A percentile compares a stretch with the other conserved stretches of the same genome.
These are phyloP conservation scores for Dianthus caryophyllus DNA, from an alignment of 148 eudicot genomes.

Conservation along the genomic window DNA sequence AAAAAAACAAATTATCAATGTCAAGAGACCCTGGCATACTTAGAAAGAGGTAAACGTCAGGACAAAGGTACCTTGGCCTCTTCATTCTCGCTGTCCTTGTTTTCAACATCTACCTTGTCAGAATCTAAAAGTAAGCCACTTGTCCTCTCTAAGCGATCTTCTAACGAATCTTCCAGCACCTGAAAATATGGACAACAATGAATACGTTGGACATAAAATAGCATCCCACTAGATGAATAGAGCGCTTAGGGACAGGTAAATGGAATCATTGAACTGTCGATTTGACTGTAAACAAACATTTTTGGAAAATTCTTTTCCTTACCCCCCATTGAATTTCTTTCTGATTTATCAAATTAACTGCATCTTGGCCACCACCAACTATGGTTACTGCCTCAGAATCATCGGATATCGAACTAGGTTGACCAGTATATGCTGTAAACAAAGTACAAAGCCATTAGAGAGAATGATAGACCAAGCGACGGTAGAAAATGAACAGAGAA, in stretches of 20 bases:
- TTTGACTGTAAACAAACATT: background rate
- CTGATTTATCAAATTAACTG: conserved; percentile 81
- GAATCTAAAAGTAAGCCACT: conserved; percentile 62
- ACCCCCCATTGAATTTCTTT: conserved; percentile 99
- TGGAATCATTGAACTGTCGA: background rate
- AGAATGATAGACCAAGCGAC: background rate
- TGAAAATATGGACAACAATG: conserved; percentile 21
- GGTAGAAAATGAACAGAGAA: background rate
- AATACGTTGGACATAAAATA: background rate
- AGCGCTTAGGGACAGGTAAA: conserved; percentile 3
- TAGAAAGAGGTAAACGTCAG: conserved; percentile 2
- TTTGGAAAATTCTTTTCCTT: conserved; percentile 28
- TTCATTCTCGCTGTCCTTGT: conserved; percentile 79
- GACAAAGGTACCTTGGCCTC: conserved; percentile 61
- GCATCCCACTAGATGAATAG: too few relatives aligned
- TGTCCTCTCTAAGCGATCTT: conserved; percentile 79
- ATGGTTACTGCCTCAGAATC: conserved; percentile 84
- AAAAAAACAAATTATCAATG: conserved; percentile 7
- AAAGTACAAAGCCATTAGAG: conserved; percentile 5
- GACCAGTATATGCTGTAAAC: conserved; percentile 79
- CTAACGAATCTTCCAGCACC: conserved; percentile 91
- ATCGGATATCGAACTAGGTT: conserved; percentile 74
- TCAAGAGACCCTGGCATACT: conserved; percentile 1
- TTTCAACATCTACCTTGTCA: conserved; percentile 78
- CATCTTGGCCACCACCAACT: conserved; percentile 89